Base-by-base conservation (phyloP, 306 rosid genomes). In the Cicer yamashitae region DNA sequence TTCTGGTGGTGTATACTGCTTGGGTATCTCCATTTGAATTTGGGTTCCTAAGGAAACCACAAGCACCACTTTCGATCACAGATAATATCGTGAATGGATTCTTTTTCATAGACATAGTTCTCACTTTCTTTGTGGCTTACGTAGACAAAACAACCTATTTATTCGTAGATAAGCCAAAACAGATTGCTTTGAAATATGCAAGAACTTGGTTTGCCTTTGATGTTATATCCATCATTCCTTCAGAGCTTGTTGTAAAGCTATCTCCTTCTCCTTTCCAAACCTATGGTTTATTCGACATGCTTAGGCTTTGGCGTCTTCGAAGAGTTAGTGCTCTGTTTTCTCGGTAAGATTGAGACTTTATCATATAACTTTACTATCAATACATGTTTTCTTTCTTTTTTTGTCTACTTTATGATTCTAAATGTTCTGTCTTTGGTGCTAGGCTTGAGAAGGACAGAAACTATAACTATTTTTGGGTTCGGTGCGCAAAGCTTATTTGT, bases 21-120 rank as follows among this genome's bases (percentile, higher is more conserved):
- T 96, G 99, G 99, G 98, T 86, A 11, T 96, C 99, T 9, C 99
- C 99, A 1, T 92, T 96, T 39, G 99, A 96, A 74, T 92, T 96
- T 10, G 99, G 98, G 12, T 96, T 96, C 75, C 91, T 96, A 1
- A 69, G 58, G 59, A 88, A 88, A 73, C 98, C 98, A 30, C 59
- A 81, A 53, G 72, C 71, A 12, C 93, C 92, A 0, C 93, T 96
- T 40, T 72, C 97, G 34, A 66, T 89, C 30, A 17, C 77, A 0
- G 99, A 92, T 80, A 96, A 96, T 68, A 79, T 92, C 73, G 98
- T 86, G 53, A 96, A 96, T 81, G 91, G 88, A 18, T 83, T 96
- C 78, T 92, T 96, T 61, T 89, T 86, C 40, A 69, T 90, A 63
- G 97, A 96, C 74, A 89, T 96, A 20, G 4, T 89, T 73, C 92